Evolutionary conservation across 495 filamentous ascomycete species (phyloP), one percentile per base, ranked within the genome.

Genomic region (Cercophora samala): DNA sequence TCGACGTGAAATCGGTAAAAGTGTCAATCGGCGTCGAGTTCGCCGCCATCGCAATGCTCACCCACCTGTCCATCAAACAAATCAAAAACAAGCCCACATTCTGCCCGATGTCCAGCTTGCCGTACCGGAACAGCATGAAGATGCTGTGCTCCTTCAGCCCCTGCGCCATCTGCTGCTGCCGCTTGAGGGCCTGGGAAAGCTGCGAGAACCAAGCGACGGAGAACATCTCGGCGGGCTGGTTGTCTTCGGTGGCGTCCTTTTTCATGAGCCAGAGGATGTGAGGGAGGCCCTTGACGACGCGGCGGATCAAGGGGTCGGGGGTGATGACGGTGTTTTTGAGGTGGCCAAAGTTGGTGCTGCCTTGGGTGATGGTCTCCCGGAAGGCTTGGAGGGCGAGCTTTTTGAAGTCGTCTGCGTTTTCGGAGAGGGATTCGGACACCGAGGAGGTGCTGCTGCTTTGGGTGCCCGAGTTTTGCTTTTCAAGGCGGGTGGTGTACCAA

Each of bases 401-500:
- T 52, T 67, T 69, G 25, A 59, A 22, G 23, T 58, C 61, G 1
- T 60, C 70, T 5, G 56, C 19, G 9, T 25, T 26, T 9, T 68
- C 54, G 3, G 62, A 29, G 19, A 13, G 23, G 3, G n/a, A 19
- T 5, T 42, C 63, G 9, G 18, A 24, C 13, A 67, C 17, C 0
- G 65, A 67, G 3, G 37, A 37, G 51, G 60, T 58, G 22, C 61
- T 73, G 52, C 66, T 58, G 32, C 62, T 32, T 1, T 72, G 66
- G 18, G 19, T 53, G 1, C 21, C 3, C 2, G 25, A n/a, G 0
- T 23, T 24, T 21, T 66, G 25, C 21, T 61, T 62, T 26, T 62
- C 53, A 13, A 62, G 11, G n/a, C 61, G 64, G 2, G 78, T 68
- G 15, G 81, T 72, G 55, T 84, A 82, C 83, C 83, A 85, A 54